phyloP scores from a whole-genome alignment of 2,329 filamentous ascomycete species.

The Aspergillus sp. region DNA sequence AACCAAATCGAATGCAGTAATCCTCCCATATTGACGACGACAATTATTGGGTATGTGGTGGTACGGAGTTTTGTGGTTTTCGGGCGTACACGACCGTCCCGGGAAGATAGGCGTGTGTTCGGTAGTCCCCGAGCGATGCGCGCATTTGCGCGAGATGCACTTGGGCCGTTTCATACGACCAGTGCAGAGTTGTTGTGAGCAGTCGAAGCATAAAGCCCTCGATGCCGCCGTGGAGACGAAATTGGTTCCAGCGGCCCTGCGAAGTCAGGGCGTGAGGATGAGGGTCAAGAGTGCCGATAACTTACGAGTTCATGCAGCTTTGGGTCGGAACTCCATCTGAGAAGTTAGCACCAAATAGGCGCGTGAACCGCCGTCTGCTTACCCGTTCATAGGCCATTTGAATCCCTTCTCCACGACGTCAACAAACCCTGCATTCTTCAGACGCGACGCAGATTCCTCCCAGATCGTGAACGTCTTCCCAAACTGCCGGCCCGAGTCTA shows the following conservation, averaged over 20 bases:
- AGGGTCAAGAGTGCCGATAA: background rate
- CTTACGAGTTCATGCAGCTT: slow-evolving; percentile 29
- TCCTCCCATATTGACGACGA: background rate
- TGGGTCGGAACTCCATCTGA: slow-evolving; percentile 27
- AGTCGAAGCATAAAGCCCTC: slow-evolving; percentile 30
- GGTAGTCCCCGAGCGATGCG: slow-evolving; percentile 25
- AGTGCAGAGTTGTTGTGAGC: slow-evolving; percentile 27
- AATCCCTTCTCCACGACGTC: slow-evolving; percentile 29
- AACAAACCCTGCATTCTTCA: slow-evolving; percentile 33
- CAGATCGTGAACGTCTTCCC: slow-evolving; percentile 40
- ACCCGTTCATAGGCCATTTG: slow-evolving; percentile 32
- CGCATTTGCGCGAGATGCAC: slow-evolving; percentile 31
- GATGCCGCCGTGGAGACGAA: slow-evolving; percentile 24
- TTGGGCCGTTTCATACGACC: slow-evolving; percentile 30
- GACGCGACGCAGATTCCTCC: slow-evolving; percentile 23
- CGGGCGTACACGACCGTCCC: slow-evolving; percentile 26
- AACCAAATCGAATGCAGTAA: background rate
- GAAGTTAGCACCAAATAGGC: background rate
- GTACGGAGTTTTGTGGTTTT: slow-evolving; percentile 16
- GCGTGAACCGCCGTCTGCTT: background rate
- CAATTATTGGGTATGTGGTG: background rate
- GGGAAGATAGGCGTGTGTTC: slow-evolving; percentile 29
- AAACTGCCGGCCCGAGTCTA: slow-evolving; percentile 22
- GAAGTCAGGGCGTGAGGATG: too few relatives aligned
- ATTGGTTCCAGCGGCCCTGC: slow-evolving; percentile 29